Evolutionary conservation across 768 basidiomycete genomes (phyloP).

Genomic region (Tricholoma saponaceum): DNA sequence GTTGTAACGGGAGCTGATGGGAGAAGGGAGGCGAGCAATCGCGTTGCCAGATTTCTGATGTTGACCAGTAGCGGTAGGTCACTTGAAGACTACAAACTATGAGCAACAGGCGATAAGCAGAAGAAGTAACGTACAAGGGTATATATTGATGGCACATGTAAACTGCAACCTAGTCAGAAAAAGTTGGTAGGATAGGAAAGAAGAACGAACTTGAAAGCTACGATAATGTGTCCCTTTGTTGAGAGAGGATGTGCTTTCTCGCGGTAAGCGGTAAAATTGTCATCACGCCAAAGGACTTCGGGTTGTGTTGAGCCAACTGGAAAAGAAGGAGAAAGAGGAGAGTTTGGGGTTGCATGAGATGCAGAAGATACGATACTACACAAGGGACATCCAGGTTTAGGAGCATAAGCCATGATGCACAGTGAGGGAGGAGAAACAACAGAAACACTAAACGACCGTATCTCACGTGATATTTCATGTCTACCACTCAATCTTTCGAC

Average conservation of each 20-base stretch:
- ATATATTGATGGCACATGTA: conserved; percentile 78
- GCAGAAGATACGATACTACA: conserved; percentile 67
- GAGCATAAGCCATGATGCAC: conserved; percentile 48
- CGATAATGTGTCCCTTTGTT: conserved; percentile 65
- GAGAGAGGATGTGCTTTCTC: conserved; percentile 70
- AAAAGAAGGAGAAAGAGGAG: conserved; percentile 43
- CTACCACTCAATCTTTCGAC: conserved; percentile 42
- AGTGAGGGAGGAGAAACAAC: neutral
- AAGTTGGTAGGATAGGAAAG: neutral
- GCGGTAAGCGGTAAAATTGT: conserved; percentile 71
- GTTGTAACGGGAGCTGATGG: conserved; percentile 33
- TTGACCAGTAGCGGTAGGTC: conserved; percentile 70
- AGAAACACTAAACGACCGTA: conserved; percentile 4
- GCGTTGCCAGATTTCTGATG: conserved; percentile 53
- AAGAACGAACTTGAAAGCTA: conserved; percentile 68
- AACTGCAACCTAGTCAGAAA: conserved; percentile 32
- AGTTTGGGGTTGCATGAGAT: conserved; percentile 36
- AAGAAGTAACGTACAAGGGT: conserved; percentile 47
- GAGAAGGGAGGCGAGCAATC: conserved; percentile 48
- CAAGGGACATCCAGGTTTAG: conserved; percentile 72
- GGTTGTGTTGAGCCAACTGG: conserved; percentile 44
- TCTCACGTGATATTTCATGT: conserved; percentile 11
- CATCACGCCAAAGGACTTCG: conserved; percentile 71
- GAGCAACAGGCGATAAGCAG: conserved; percentile 6
- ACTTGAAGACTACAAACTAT: conserved; percentile 54